Evolutionary conservation across 768 basidiomycete species (phyloP).

Genomic region (Leccinum boreale): DNA sequence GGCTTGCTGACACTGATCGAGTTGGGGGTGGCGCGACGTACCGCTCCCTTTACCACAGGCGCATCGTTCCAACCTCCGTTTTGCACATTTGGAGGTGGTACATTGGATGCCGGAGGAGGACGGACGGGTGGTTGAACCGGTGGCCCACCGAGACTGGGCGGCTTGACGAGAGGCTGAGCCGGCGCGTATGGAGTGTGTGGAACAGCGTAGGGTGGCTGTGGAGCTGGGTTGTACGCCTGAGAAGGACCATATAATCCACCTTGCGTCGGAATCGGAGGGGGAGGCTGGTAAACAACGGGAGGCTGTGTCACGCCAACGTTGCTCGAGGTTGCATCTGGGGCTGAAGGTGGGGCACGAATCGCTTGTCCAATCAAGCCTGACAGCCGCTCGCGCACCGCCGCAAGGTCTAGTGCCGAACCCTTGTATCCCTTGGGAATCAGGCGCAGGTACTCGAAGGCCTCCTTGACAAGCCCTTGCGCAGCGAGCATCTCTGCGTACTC

Average conservation of each 20-base stretch:
- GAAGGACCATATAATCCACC: conserved; percentile 16
- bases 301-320: conserved; percentile 13
- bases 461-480: conserved; percentile 82
- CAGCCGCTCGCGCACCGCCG: conserved; percentile 45
- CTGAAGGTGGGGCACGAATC: conserved; percentile 27
- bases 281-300: neutral
- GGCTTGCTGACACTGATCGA: conserved; percentile 50
- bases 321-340: conserved; percentile 24
- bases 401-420: conserved; percentile 48
- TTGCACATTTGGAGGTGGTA: conserved; percentile 62
- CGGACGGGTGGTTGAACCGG: conserved; percentile 43
- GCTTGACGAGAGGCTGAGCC: conserved; percentile 34
- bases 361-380: conserved; percentile 36
- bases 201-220: neutral
- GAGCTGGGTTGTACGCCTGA: conserved; percentile 28
- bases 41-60: conserved; percentile 40
- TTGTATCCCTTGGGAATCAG: conserved; percentile 78
- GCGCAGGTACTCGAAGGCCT: conserved; percentile 76
- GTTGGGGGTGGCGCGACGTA: conserved; percentile 49
- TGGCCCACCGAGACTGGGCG: conserved; percentile 38
- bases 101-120: conserved; percentile 38
- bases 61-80: conserved; percentile 94
- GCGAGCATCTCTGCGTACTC: conserved; percentile 94
- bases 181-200: conserved; percentile 9
- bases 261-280: conserved; percentile 20